A percentile compares a stretch with the other conserved stretches of the same genome.
Evolutionary conservation across 495 filamentous ascomycete genomes (phyloP).

Genomic region (Daldinia decipiens): DNA sequence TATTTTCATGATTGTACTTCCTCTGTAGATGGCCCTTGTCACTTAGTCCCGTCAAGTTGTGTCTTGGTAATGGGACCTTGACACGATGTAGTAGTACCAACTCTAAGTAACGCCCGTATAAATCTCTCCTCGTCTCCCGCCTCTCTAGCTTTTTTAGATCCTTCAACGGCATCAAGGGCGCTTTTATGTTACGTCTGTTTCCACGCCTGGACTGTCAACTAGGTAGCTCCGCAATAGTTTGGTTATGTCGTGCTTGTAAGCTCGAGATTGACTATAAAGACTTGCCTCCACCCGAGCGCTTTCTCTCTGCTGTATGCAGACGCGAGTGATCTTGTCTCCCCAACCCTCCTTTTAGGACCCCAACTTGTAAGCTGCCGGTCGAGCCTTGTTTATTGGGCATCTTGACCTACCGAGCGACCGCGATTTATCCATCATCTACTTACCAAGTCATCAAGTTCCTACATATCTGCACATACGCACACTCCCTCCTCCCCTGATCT

Average conservation of each 20-base stretch:
- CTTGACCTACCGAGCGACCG: slow-evolving; percentile 35
- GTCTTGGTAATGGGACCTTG: slow-evolving; percentile 27
- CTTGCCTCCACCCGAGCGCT: slow-evolving; percentile 7
- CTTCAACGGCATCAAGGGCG: slow-evolving; percentile 13
- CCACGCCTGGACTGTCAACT: slow-evolving; percentile 11
- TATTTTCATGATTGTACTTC: slow-evolving; percentile 34
- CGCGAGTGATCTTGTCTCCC: slow-evolving; percentile 30
- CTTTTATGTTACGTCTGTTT: slow-evolving; percentile 16
- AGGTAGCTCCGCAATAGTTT: slow-evolving; percentile 19
- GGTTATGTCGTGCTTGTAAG: slow-evolving; percentile 20
- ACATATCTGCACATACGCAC: slow-evolving; percentile 21
- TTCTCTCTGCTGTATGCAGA: slow-evolving; percentile 27
- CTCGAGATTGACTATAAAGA: slow-evolving; percentile 26
- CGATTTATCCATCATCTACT: slow-evolving; percentile 27
- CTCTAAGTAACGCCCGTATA: slow-evolving; percentile 30
- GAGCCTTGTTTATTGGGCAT: slow-evolving; percentile 38
- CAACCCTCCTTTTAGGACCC: slow-evolving; percentile 33
- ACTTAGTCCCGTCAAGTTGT: slow-evolving; percentile 26
- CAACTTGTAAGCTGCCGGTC: slow-evolving; percentile 37
- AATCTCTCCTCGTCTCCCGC: slow-evolving; percentile 35
- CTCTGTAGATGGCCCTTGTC: slow-evolving; percentile 30
- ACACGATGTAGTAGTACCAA: slow-evolving; percentile 28
- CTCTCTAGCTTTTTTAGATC: slow-evolving; percentile 4
- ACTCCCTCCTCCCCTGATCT: slow-evolving; percentile 22
- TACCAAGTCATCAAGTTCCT: slow-evolving; percentile 27